Evolutionary conservation across 768 basidiomycete species (phyloP).

Genomic region (Crassisporium funariophilum): DNA sequence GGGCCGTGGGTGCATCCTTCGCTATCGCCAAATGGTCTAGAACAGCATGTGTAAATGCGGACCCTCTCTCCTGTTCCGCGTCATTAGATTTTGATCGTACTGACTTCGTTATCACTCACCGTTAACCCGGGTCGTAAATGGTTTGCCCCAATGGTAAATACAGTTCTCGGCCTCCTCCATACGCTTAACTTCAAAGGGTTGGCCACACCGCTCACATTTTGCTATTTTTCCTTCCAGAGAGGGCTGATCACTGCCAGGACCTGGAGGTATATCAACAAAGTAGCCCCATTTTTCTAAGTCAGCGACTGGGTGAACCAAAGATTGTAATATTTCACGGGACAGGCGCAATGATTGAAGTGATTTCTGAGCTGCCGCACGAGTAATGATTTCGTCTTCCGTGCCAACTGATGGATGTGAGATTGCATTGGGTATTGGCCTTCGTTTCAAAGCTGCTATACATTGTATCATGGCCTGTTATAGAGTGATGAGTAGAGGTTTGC

Average conservation of each 20-base stretch:
- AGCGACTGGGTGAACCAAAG: slow-evolving; percentile 58
- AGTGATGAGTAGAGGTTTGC: slow-evolving; percentile 13
- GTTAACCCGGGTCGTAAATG: slow-evolving; percentile 58
- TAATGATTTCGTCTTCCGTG: slow-evolving; percentile 63
- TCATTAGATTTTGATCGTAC: slow-evolving; percentile 6
- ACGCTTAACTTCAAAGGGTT: slow-evolving; percentile 68
- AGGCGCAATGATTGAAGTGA: slow-evolving; percentile 55
- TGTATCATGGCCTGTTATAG: slow-evolving; percentile 50
- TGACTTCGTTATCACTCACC: slow-evolving; percentile 48
- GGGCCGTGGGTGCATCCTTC: slow-evolving; percentile 77
- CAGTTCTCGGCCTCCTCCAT: slow-evolving; percentile 64
- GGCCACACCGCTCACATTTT: slow-evolving; percentile 80
- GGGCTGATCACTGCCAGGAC: slow-evolving; percentile 64
- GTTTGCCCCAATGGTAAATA: slow-evolving; percentile 81
- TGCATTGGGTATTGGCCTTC: slow-evolving; percentile 55
- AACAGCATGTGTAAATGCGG: slow-evolving; percentile 80
- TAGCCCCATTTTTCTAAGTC: slow-evolving; percentile 72
- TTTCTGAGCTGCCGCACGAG: slow-evolving; percentile 57
- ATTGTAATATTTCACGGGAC: slow-evolving; percentile 52
- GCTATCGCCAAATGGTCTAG: slow-evolving; percentile 52
- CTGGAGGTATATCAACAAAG: slow-evolving; percentile 65
- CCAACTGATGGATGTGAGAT: slow-evolving; percentile 74
- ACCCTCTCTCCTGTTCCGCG: slow-evolving; percentile 60
- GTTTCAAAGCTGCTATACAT: slow-evolving; percentile 51
- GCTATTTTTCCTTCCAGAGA: slow-evolving; percentile 59